Evolutionary conservation across 192 early-diverging fungal genomes (phyloP), one percentile per base, ranked within the genome.

Genomic region (Coemansia sp.): DNA sequence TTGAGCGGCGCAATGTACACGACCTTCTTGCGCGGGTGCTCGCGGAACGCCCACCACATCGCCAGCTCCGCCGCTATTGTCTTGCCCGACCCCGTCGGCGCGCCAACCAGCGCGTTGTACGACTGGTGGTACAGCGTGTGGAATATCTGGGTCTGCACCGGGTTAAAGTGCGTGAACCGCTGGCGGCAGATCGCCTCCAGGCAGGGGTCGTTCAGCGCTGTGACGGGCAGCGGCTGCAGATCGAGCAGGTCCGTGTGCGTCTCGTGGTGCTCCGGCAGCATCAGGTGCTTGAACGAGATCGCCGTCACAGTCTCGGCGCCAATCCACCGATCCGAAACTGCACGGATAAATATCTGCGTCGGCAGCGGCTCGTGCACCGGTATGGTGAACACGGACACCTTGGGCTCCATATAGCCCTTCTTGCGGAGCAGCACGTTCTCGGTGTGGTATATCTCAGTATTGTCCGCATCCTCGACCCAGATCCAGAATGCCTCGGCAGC

Each of bases 1-100:
- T 99, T 97, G 67, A 98, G 84, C 25, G 97, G 97, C 8, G 97
- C 95, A 77, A 98, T 97, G 56, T 98, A 98, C 5, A 99, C 94
- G 0, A 97, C 93, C 67, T 95, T 97, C 12, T 59, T 61, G 6
- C 72, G 78, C 27, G 89, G 94, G 52, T 74, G 74, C 60, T 92
- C 91, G 44, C 92, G 81, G 82, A 96, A 95, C 21, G 92, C 90
- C 60, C 82, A 78, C 92, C 95, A 97, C 88, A 99, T 86, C 1
- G 95, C 95, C 33, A 99, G 72, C 66, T 98, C 95, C 2, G 97
- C 95, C 4, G 93, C 92, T 27, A 99, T 87, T 1, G 97, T 98
- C 67, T 98, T 98, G 53, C 97, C 97, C 14, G 95, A 97, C 28
- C 97, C 97, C 2, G 97, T 97, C 5, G 97, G 95, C 3, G 97